phyloP scores from a whole-genome alignment of 352 stramenopile genomes.

The Phytophthora brassicae region DNA sequence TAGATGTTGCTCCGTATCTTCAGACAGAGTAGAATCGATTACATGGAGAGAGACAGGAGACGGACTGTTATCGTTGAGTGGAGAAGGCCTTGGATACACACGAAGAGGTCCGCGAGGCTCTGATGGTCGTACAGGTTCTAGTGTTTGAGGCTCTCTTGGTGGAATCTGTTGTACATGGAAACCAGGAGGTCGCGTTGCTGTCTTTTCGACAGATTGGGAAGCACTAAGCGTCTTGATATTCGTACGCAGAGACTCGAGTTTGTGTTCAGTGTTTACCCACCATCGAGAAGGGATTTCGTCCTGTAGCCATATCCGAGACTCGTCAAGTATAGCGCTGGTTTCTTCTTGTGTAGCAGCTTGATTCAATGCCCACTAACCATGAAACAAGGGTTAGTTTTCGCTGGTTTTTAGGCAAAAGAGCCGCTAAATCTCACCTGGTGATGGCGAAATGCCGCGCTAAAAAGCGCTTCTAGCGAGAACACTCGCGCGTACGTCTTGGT shows the following conservation, averaged over 20 bases:
- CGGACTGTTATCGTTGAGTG: neutral
- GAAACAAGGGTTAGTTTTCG: neutral
- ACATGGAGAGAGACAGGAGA: constrained; percentile 26
- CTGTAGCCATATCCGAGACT: constrained; percentile 40
- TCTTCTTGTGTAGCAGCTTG: constrained; percentile 42
- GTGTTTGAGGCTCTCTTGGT: constrained; percentile 19
- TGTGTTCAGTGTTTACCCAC: constrained; percentile 36
- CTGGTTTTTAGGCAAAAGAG: neutral
- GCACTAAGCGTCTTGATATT: neutral
- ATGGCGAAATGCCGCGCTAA: constrained; percentile 49
- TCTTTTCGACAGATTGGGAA: constrained; percentile 7
- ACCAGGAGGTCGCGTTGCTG: neutral
- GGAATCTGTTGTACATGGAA: constrained; percentile 31
- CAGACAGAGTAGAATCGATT: constrained; percentile 18
- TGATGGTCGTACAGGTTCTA: constrained; percentile 14
- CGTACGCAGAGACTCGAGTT: constrained; percentile 15
- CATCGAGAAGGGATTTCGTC: constrained; percentile 56
- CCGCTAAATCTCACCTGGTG: constrained; percentile 46
- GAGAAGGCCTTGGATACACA: constrained; percentile 17
- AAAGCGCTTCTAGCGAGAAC: constrained; percentile 62
- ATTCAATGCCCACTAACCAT: constrained; percentile 48
- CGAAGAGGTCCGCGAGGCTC: constrained; percentile 27
- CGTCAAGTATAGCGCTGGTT: constrained; percentile 30
- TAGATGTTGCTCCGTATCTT: constrained; percentile 17
- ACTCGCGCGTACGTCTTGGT: constrained; percentile 56